phyloP scores from a whole-genome alignment of 163 green algal species.

The Scenedesmus sp. region DNA sequence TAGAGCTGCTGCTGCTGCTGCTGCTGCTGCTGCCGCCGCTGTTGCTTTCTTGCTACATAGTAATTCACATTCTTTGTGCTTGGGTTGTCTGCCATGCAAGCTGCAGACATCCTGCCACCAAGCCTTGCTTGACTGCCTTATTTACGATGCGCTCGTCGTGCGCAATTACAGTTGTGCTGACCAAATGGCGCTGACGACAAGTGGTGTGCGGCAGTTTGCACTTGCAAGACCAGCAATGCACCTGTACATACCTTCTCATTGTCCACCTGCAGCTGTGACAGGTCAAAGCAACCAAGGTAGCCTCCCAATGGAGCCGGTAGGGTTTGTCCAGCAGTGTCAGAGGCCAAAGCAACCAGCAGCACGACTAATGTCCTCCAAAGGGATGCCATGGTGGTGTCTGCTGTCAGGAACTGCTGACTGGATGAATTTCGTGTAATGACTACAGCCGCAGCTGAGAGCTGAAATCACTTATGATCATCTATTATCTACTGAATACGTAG shows the following conservation, averaged over 20 bases:
- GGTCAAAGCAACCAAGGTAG: not conserved
- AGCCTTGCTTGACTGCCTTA: too few relatives aligned
- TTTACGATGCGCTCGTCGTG: too few relatives aligned
- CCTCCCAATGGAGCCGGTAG: not conserved
- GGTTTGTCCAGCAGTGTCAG: not conserved
- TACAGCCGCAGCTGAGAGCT: not conserved
- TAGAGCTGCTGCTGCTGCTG: too few relatives aligned
- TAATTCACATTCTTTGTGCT: too few relatives aligned
- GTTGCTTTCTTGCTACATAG: too few relatives aligned
- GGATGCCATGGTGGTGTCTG: not conserved
- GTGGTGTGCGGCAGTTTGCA: not conserved
- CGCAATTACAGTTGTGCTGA: not conserved
- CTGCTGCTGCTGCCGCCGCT: not conserved
- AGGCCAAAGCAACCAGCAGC: not conserved
- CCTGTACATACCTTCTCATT: not conserved
- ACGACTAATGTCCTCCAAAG: too few relatives aligned
- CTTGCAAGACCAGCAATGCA: not conserved
- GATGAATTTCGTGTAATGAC: not conserved
- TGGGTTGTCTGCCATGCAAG: too few relatives aligned
- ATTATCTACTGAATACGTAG: not conserved
- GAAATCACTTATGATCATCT: not conserved
- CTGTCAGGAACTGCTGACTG: conserved; percentile 12
- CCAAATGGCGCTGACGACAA: not conserved
- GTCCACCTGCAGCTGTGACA: not conserved
- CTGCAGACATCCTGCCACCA: too few relatives aligned